These are phyloP conservation scores for Apiotrichum mycotoxinovorans DNA, from an alignment of 1,284 basidiomycete species.

Conservation along the genomic window DNA sequence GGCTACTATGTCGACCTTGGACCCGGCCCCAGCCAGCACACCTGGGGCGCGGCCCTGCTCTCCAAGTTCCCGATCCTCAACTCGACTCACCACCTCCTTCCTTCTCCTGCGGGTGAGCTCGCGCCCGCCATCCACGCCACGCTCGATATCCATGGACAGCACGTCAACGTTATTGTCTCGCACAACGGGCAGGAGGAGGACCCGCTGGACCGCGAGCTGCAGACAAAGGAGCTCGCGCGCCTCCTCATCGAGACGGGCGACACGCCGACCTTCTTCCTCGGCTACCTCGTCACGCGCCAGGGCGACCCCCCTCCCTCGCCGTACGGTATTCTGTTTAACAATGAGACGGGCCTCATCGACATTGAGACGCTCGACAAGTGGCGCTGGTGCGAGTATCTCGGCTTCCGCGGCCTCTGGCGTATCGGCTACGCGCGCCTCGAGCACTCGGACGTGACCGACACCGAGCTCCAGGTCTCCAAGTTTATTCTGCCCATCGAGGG, in stretches of 20 bases:
- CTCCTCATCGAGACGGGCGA: slow-evolving; percentile 73
- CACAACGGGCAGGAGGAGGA: slow-evolving; percentile 97
- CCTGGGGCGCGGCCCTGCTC: slow-evolving; percentile 81
- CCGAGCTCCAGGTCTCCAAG: slow-evolving; percentile 61
- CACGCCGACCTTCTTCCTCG: slow-evolving; percentile 77
- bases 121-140: slow-evolving; percentile 89
- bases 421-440: slow-evolving; percentile 55
- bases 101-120: slow-evolving; percentile 78
- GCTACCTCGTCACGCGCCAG: slow-evolving; percentile 75
- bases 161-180: slow-evolving; percentile 75
- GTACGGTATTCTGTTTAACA: slow-evolving; percentile 67
- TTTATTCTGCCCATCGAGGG: slow-evolving; percentile 68
- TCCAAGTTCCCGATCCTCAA: slow-evolving; percentile 92
- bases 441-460: slow-evolving; percentile 47
- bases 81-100: slow-evolving; percentile 82
- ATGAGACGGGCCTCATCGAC: slow-evolving; percentile 45
- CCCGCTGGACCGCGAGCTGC: slow-evolving; percentile 78
- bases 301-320: slow-evolving; percentile 70
- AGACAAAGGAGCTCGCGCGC: slow-evolving; percentile 74
- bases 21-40: slow-evolving; percentile 83
- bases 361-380: slow-evolving; percentile 55
- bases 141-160: slow-evolving; percentile 75
- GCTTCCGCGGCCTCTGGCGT: slow-evolving; percentile 75
- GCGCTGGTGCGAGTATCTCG: slow-evolving; percentile 79
- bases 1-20: slow-evolving; percentile 71